Conservation (phyloP, 1,139 yeast species). For the Chernovozyma aurita region DNA sequence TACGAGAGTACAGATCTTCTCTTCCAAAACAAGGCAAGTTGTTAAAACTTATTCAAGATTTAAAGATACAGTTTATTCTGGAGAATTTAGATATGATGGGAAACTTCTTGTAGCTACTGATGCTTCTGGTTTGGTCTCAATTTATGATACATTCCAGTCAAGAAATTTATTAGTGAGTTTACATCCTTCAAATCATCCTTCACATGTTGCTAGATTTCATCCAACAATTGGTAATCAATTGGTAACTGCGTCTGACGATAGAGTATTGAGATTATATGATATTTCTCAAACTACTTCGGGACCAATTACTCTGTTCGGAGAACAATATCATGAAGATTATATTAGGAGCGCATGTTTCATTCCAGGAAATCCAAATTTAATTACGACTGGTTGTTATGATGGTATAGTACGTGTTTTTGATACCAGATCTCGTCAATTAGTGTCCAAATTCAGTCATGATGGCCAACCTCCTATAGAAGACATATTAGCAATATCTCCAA, state of each 20-base stretch:
- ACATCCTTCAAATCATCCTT: conserved; percentile 79
- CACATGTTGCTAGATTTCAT: conserved; percentile 92
- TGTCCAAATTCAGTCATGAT: conserved; percentile 34
- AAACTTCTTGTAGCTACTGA: conserved; percentile 82
- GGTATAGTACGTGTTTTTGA: conserved; percentile 85
- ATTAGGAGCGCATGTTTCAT: conserved; percentile 79
- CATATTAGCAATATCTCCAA: conserved; percentile 74
- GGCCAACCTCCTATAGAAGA: conserved; percentile 75
- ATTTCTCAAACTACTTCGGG: conserved; percentile 65
- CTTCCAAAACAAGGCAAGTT: conserved; percentile 90
- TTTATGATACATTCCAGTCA: conserved; percentile 76
- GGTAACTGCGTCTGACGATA: conserved; percentile 88
- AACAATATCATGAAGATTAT: conserved; percentile 74
- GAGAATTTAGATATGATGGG: conserved; percentile 81
- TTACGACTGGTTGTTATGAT: conserved; percentile 94
- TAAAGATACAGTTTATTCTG: conserved; percentile 85
- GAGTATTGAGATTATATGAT: conserved; percentile 83
- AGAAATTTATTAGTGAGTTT: conserved; percentile 75
- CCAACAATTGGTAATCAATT: conserved; percentile 68
- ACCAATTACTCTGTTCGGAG: conserved; percentile 65
- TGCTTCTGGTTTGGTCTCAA: conserved; percentile 81
- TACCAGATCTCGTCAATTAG: conserved; percentile 61
- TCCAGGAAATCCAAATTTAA: conserved; percentile 66
- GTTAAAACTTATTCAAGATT: conserved; percentile 84
- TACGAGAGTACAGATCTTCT: conserved; percentile 86